phyloP scores from a whole-genome alignment of 2,329 filamentous ascomycete species.

The Fusarium ambrosium region DNA sequence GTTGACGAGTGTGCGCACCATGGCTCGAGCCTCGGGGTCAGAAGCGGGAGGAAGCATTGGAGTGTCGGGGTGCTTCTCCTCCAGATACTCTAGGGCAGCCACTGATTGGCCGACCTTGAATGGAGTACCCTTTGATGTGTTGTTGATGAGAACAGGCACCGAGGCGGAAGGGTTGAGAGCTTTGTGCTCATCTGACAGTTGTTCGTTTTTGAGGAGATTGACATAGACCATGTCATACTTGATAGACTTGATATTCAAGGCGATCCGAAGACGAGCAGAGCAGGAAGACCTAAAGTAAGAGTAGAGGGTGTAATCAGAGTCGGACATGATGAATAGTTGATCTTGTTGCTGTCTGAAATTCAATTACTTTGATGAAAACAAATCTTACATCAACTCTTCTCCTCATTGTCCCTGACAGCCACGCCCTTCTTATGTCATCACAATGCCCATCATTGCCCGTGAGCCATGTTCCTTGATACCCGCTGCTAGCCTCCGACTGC shows the following conservation, averaged over 20 bases:
- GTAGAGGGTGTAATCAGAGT: conserved; percentile 60
- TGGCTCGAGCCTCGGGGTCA: conserved; percentile 59
- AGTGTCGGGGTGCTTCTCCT: conserved; percentile 63
- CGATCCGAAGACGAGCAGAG: conserved; percentile 72
- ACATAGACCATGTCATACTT: conserved; percentile 61
- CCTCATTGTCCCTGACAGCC: not conserved
- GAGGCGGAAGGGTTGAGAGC: conserved; percentile 66
- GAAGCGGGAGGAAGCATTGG: conserved; percentile 64
- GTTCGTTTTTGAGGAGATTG: conserved; percentile 68
- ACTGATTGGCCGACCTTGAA: conserved; percentile 69
- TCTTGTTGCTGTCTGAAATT: not conserved
- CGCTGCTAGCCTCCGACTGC: conserved; percentile 36
- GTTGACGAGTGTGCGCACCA: conserved; percentile 64
- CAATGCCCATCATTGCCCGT: too few species aligned
- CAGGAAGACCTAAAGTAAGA: conserved; percentile 75
- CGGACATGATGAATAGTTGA: conserved; percentile 35
- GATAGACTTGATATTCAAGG: conserved; percentile 68
- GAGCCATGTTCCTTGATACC: not conserved
- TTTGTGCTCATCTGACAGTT: conserved; percentile 60
- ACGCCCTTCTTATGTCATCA: conserved; percentile 41
- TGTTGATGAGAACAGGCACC: conserved; percentile 66
- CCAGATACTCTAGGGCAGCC: conserved; percentile 73
- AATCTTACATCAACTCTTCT: not conserved
- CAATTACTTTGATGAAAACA: not conserved
- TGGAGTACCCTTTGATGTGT: conserved; percentile 40